Evolutionary conservation across 1,139 yeast genomes (phyloP).

Genomic region (Yarrowia galli): DNA sequence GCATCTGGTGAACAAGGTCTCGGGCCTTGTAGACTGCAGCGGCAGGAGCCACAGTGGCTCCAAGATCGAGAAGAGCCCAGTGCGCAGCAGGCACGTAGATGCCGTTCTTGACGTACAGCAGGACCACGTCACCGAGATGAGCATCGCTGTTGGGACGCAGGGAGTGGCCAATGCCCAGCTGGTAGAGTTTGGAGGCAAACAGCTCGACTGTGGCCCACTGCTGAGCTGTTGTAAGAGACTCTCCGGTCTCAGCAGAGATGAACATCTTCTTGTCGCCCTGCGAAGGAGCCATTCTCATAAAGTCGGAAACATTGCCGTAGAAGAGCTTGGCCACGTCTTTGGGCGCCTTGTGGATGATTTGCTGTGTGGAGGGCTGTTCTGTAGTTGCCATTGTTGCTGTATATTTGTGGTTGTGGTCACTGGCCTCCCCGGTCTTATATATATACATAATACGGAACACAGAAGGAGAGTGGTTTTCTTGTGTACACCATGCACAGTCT

Average conservation of each 20-base stretch:
- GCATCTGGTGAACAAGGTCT: slow-evolving; percentile 52
- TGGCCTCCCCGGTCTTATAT: neutral
- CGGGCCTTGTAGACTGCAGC: slow-evolving; percentile 50
- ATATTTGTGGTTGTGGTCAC: neutral
- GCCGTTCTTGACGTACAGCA: slow-evolving; percentile 24
- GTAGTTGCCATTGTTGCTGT: neutral
- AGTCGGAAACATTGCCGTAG: slow-evolving; percentile 28
- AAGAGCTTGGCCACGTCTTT: slow-evolving; percentile 16
- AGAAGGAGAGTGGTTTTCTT: neutral
- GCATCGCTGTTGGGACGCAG: slow-evolving; percentile 20
- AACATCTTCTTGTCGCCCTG: slow-evolving; percentile 28
- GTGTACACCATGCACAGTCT: neutral
- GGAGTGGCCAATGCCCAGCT: slow-evolving; percentile 26
- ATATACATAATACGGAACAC: neutral
- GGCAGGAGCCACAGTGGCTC: slow-evolving; percentile 52
- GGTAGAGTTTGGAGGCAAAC: slow-evolving; percentile 25
- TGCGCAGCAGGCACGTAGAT: slow-evolving; percentile 46
- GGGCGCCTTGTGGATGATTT: slow-evolving; percentile 36
- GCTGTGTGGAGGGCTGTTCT: neutral
- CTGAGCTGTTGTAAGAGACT: neutral
- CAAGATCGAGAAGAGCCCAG: slow-evolving; percentile 48
- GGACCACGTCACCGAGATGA: slow-evolving; percentile 22
- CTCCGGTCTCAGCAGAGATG: slow-evolving; percentile 21
- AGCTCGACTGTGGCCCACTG: slow-evolving; percentile 21
- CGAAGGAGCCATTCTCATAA: slow-evolving; percentile 11